A percentile compares a stretch with the other conserved stretches of the same genome.
phyloP scores from a whole-genome alignment of 1,139 yeast species.

The Sugiyamaella sp. region DNA sequence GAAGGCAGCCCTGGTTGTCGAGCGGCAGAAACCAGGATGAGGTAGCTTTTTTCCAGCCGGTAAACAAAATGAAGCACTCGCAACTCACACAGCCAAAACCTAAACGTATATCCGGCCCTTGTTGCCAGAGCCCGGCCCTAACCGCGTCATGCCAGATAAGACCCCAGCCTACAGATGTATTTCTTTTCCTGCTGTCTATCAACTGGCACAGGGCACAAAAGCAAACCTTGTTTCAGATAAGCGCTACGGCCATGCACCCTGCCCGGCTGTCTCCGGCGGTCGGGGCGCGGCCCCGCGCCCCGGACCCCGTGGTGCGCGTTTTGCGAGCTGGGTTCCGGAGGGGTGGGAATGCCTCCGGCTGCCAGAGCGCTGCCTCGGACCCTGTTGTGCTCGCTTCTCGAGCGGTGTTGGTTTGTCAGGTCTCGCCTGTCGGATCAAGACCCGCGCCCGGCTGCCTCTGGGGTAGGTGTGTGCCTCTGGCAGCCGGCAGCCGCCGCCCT shows the following conservation, averaged over 20 bases:
- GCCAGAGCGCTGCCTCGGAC: not conserved
- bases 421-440: too few relatives aligned
- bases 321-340: not conserved
- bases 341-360: not conserved
- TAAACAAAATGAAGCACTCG: too few relatives aligned
- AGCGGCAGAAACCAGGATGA: too few relatives aligned
- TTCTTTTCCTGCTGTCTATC: not conserved
- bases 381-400: not conserved
- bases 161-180: not conserved
- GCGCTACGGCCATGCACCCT: not conserved
- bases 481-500: too few relatives aligned
- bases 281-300: not conserved
- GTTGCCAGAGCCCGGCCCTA: too few relatives aligned
- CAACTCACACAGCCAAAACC: too few relatives aligned
- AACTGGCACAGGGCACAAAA: not conserved
- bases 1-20: too few relatives aligned
- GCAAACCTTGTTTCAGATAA: not conserved
- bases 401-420: not conserved
- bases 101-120: too few relatives aligned
- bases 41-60: too few relatives aligned
- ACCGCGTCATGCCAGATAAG: constrained; percentile 1
- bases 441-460: too few relatives aligned
- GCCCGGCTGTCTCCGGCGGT: not conserved
- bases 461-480: too few relatives aligned
- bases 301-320: not conserved